phyloP scores from a whole-genome alignment of 2,329 filamentous ascomycete species.

The Botryotinia calthae region DNA sequence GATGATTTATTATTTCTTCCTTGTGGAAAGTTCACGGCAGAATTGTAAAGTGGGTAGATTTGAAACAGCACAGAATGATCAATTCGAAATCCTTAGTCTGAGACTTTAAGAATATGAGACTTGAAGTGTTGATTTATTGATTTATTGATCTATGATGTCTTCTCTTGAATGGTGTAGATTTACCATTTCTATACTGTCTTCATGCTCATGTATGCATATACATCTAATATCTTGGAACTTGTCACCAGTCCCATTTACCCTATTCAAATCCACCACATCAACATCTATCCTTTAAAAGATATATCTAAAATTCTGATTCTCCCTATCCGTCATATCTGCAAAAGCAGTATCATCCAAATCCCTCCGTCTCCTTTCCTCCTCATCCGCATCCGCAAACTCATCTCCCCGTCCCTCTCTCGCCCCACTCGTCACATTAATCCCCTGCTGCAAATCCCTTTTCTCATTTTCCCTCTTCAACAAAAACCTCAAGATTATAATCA shows the following conservation, averaged over 20 bases:
- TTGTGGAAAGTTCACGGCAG: not conserved
- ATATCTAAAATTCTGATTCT: conserved; percentile 18
- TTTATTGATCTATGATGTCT: not conserved
- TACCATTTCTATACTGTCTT: not conserved
- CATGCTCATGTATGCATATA: not conserved
- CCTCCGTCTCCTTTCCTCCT: conserved; percentile 7
- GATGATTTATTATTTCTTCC: not conserved
- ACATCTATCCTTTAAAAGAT: not conserved
- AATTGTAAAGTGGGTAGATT: not conserved
- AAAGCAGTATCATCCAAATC: conserved; percentile 14
- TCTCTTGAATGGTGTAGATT: not conserved
- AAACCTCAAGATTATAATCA: not conserved
- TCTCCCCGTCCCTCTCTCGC: not conserved
- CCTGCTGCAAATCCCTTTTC: not conserved
- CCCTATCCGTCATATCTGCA: conserved; percentile 16
- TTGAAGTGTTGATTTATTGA: not conserved
- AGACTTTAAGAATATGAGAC: not conserved
- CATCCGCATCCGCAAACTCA: not conserved
- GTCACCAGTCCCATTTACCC: not conserved
- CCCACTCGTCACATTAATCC: not conserved
- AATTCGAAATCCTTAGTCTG: not conserved
- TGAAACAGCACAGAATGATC: not conserved
- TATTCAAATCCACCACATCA: not conserved
- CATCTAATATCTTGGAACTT: not conserved
- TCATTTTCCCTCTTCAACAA: conserved; percentile 6